These are phyloP conservation scores for Leccinum pachyderme DNA, from an alignment of 1,284 basidiomycete genomes.

Conservation along the genomic window DNA sequence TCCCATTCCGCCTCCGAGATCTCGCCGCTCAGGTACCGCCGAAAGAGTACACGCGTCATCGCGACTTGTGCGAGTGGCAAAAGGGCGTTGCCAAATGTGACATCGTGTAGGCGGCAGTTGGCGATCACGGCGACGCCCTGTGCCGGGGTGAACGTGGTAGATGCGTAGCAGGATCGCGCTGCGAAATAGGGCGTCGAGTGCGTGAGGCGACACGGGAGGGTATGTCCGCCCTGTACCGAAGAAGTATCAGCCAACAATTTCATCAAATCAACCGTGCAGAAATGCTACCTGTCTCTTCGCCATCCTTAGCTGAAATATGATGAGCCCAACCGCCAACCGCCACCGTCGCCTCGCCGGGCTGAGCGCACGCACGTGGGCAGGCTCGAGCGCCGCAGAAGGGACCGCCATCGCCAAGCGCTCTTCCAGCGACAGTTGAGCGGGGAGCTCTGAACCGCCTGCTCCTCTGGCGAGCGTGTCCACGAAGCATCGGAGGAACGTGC, in stretches of 20 bases:
- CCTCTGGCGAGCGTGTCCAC: constrained; percentile 30
- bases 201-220: constrained; percentile 45
- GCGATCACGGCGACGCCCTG: constrained; percentile 31
- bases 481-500: neutral
- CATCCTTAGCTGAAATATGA: constrained; percentile 37
- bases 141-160: constrained; percentile 26
- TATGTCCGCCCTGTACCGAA: constrained; percentile 51
- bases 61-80: constrained; percentile 55
- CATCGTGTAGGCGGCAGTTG: constrained; percentile 39
- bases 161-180: constrained; percentile 33
- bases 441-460: constrained; percentile 5
- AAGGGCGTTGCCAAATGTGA: constrained; percentile 53
- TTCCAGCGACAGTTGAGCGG: constrained; percentile 27
- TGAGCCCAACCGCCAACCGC: constrained; percentile 43
- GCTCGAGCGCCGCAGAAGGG: constrained; percentile 38
- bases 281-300: neutral
- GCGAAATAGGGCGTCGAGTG: constrained; percentile 37
- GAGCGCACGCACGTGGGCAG: constrained; percentile 28
- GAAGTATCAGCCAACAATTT: neutral
- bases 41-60: constrained; percentile 49
- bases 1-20: constrained; percentile 53
- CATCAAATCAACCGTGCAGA: neutral
- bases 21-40: constrained; percentile 43
- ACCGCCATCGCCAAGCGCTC: constrained; percentile 42
- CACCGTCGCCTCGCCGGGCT: constrained; percentile 43